These are phyloP conservation scores for Aureobasidium pullulans DNA, from an alignment of 2,329 filamentous ascomycete species.

Conservation along the genomic window DNA sequence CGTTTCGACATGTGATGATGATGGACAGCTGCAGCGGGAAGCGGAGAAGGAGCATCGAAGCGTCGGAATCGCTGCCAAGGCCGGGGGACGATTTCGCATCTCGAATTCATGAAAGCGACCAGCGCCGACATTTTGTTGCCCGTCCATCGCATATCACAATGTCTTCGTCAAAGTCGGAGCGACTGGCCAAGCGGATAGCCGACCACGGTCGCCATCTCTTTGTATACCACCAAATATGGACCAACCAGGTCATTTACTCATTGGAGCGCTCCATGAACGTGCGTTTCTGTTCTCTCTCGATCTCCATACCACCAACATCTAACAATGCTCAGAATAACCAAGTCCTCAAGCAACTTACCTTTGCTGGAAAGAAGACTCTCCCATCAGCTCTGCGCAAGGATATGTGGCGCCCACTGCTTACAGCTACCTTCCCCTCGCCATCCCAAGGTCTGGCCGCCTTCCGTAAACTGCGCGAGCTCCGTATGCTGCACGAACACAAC, in stretches of 20 bases:
- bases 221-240: conserved; percentile 53
- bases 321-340: conserved; percentile 39
- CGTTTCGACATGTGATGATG: conserved; percentile 4
- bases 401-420: conserved; percentile 55
- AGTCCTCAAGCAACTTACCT: conserved; percentile 51
- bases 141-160: conserved; percentile 5
- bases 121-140: background rate
- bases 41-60: background rate
- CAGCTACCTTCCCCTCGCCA: conserved; percentile 47
- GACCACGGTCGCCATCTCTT: conserved; percentile 54
- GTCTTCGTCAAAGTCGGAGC: background rate
- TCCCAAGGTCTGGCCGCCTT: conserved; percentile 48
- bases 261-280: conserved; percentile 50
- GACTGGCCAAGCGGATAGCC: conserved; percentile 31
- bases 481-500: conserved; percentile 49
- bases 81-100: conserved; percentile 4
- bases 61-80: background rate
- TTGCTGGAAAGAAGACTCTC: conserved; percentile 57
- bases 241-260: conserved; percentile 59
- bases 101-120: background rate
- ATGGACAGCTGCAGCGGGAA: background rate
- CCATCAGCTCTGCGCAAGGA: conserved; percentile 53
- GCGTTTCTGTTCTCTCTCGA: conserved; percentile 20
- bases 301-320: conserved; percentile 8
- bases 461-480: conserved; percentile 53